phyloP scores from a whole-genome alignment of 2,329 filamentous ascomycete genomes.

The Ophiostoma ulmi region DNA sequence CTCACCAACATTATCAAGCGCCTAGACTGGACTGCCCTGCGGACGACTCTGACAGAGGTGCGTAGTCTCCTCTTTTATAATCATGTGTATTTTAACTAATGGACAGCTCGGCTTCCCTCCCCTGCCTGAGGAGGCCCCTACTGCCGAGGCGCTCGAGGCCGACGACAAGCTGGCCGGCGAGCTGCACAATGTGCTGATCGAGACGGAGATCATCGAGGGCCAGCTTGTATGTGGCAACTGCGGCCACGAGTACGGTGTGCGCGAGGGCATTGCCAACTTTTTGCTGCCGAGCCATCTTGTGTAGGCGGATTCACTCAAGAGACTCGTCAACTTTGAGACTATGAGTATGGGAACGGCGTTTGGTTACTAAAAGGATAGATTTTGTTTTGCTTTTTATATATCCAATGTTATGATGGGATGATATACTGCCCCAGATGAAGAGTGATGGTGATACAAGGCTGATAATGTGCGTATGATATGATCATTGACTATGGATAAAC shows the following conservation, averaged over 20 bases:
- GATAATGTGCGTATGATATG: background rate
- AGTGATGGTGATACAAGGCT: background rate
- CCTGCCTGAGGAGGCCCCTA: slow-evolving; percentile 61
- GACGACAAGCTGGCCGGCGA: slow-evolving; percentile 70
- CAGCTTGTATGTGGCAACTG: slow-evolving; percentile 88
- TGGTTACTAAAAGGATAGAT: slow-evolving; percentile 16
- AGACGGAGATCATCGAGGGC: slow-evolving; percentile 85
- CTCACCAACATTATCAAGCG: slow-evolving; percentile 79
- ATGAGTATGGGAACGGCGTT: slow-evolving; percentile 16
- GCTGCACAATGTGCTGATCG: slow-evolving; percentile 73
- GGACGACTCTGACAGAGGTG: slow-evolving; percentile 72
- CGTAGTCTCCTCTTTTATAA: background rate
- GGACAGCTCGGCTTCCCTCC: slow-evolving; percentile 70
- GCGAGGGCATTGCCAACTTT: slow-evolving; percentile 96
- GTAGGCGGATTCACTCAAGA: slow-evolving; percentile 32
- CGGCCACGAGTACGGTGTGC: slow-evolving; percentile 87
- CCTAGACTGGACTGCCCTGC: slow-evolving; percentile 80
- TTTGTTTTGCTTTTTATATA: slow-evolving; percentile 10
- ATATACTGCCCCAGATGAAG: background rate
- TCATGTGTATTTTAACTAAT: background rate
- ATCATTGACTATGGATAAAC: slow-evolving; percentile 1
- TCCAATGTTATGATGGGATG: slow-evolving; percentile 3
- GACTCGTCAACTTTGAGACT: background rate
- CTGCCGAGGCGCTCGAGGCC: slow-evolving; percentile 54
- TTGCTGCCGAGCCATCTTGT: slow-evolving; percentile 88